Evolutionary conservation across 306 rosid species (phyloP).

Genomic region (Gillenia trifoliata): DNA sequence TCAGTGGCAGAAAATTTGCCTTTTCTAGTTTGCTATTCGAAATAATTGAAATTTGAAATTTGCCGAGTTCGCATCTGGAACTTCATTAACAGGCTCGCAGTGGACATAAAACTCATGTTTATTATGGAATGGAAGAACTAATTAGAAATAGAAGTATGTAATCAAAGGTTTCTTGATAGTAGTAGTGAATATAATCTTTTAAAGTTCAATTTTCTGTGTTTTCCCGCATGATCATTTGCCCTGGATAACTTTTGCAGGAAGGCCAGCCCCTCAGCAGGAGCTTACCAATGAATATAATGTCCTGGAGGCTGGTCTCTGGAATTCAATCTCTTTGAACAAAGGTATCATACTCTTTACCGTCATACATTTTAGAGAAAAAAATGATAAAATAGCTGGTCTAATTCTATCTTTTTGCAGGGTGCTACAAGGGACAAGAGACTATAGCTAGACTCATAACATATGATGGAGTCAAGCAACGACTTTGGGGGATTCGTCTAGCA

Average conservation of each 20-base stretch:
- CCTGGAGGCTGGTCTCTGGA: slow-evolving; percentile 89
- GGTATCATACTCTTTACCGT: slow-evolving; percentile 37
- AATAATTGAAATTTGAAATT: background rate
- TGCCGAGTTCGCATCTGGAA: background rate
- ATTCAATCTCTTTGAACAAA: slow-evolving; percentile 75
- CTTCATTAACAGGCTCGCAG: background rate
- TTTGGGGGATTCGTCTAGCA: slow-evolving; percentile 82
- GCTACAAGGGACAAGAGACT: slow-evolving; percentile 97
- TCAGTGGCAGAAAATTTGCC: background rate
- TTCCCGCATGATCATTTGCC: background rate
- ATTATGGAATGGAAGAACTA: background rate
- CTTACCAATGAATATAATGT: slow-evolving; percentile 90
- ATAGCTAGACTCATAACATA: slow-evolving; percentile 86
- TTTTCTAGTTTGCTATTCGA: background rate
- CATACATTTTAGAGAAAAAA: slow-evolving; percentile 15
- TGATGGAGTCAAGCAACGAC: slow-evolving; percentile 85
- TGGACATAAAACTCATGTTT: background rate
- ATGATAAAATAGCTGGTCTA: slow-evolving; percentile 10
- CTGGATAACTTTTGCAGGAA: slow-evolving; percentile 49
- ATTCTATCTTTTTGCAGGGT: slow-evolving; percentile 47
- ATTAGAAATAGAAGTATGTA: background rate
- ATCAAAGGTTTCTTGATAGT: background rate
- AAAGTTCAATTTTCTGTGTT: slow-evolving; percentile 1
- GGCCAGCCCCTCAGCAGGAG: slow-evolving; percentile 87
- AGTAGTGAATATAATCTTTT: background rate